Conservation (phyloP, 805 yeast genomes). For the Zygosaccharomyces siamensis region DNA sequence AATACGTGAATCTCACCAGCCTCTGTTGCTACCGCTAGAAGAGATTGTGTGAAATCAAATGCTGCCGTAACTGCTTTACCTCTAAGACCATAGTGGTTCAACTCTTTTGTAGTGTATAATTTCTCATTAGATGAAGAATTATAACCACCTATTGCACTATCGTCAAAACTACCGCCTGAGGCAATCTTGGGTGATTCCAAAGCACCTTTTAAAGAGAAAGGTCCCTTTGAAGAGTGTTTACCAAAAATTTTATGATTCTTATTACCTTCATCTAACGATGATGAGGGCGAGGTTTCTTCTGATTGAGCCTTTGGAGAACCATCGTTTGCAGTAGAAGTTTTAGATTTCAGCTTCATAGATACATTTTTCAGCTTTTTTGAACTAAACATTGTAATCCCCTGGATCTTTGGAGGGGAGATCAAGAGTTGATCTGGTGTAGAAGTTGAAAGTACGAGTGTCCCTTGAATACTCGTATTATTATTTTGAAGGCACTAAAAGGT, state of each 20-base stretch:
- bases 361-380: constrained; percentile 33
- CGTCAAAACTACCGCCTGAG: background rate
- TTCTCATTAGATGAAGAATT: constrained; percentile 18
- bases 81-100: constrained; percentile 49
- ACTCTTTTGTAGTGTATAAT: constrained; percentile 33
- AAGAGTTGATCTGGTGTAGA: background rate
- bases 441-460: background rate
- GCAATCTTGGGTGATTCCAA: constrained; percentile 1
- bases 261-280: background rate
- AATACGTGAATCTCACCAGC: constrained; percentile 67
- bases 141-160: background rate
- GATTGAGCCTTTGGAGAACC: background rate
- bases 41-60: constrained; percentile 82
- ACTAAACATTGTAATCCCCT: constrained; percentile 29
- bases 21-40: constrained; percentile 75
- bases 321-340: constrained; percentile 4
- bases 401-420: background rate
- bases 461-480: background rate
- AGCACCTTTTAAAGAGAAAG: constrained; percentile 7
- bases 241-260: background rate
- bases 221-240: background rate
- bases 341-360: constrained; percentile 32
- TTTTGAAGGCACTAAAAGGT: background rate
- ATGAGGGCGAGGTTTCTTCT: background rate
- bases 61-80: constrained; percentile 67